Conservation (phyloP, 257 asterid species). For the Apocynum venetum region DNA sequence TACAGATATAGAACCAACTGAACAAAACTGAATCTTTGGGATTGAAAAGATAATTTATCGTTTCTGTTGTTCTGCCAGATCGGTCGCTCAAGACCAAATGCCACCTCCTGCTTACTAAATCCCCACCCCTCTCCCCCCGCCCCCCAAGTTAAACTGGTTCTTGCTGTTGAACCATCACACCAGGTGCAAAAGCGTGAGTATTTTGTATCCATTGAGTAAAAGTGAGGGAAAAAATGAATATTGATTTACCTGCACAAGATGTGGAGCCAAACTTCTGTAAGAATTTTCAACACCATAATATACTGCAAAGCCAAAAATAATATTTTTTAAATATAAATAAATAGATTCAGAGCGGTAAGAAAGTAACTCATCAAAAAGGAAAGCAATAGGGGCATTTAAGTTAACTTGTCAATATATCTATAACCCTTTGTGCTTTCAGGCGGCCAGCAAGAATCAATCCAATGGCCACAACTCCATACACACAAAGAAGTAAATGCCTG, state of each 20-base stretch:
- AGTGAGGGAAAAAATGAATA: conserved; percentile 13
- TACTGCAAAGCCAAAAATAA: conserved; percentile 48
- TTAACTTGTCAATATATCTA: conserved; percentile 77
- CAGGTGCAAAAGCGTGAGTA: no score
- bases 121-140: no score
- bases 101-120: no score
- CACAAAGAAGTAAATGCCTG: conserved; percentile 93
- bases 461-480: conserved; percentile 72
- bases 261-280: conserved; percentile 72
- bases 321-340: conserved; percentile 3
- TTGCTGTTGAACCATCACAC: no score
- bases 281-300: conserved; percentile 85
- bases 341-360: conserved; percentile 17
- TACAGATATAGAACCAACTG: not conserved
- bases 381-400: conserved; percentile 19
- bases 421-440: conserved; percentile 65
- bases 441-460: conserved; percentile 80
- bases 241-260: conserved; percentile 59
- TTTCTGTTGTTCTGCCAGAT: no score
- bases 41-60: not conserved
- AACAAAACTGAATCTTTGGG: not conserved
- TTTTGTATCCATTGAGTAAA: no score
- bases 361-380: conserved; percentile 20
- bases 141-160: no score
- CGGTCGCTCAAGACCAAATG: no score